Evolutionary conservation across 495 filamentous ascomycete species (phyloP).

Genomic region (Penicillium angulare): DNA sequence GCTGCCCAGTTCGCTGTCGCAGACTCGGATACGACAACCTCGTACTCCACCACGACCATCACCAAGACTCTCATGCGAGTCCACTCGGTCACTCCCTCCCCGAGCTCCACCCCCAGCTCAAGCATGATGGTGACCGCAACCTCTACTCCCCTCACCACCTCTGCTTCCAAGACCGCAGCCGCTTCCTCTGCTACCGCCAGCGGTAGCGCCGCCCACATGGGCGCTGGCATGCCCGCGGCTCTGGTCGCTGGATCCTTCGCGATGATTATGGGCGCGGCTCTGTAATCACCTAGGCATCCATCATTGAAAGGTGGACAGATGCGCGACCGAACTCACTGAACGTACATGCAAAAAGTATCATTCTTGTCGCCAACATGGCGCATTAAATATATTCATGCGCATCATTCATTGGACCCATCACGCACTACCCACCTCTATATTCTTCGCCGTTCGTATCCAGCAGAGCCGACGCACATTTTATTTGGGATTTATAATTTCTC

Average conservation of each 20-base stretch:
- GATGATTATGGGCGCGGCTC: constrained; percentile 34
- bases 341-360: too few species aligned
- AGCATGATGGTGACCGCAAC: constrained; percentile 14
- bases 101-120: constrained; percentile 14
- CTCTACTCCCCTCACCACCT: constrained; percentile 19
- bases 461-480: constrained; percentile 22
- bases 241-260: constrained; percentile 40
- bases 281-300: constrained; percentile 21
- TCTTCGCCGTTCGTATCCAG: constrained; percentile 26
- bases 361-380: too few species aligned
- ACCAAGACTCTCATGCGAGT: constrained; percentile 36
- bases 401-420: too few species aligned
- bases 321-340: too few species aligned
- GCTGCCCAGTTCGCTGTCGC: constrained; percentile 29
- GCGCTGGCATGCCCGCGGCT: constrained; percentile 32
- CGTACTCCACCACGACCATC: constrained; percentile 30
- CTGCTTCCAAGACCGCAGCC: constrained; percentile 20
- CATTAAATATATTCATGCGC: too few species aligned
- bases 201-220: constrained; percentile 21
- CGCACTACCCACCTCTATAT: constrained; percentile 1
- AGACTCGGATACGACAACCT: constrained; percentile 25
- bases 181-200: constrained; percentile 22
- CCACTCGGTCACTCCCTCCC: constrained; percentile 26
- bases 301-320: neutral
- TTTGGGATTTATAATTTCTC: constrained; percentile 16